These are phyloP conservation scores for Nematocida major DNA, from an alignment of 371 early-diverging fungal genomes.

Conservation along the genomic window DNA sequence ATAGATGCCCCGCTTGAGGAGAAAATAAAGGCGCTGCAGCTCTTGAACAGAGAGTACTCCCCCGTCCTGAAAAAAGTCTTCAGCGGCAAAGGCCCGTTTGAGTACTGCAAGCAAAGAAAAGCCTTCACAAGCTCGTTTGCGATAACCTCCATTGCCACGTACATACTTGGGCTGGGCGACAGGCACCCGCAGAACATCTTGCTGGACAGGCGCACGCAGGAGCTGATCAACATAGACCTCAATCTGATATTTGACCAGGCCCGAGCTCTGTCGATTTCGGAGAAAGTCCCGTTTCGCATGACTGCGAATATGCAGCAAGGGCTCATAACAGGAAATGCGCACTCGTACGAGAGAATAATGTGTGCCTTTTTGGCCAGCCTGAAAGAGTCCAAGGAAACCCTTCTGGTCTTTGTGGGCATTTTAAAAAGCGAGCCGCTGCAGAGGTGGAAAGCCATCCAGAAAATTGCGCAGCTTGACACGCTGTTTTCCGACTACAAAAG, in stretches of 20 bases:
- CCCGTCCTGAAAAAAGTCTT: constrained; percentile 33
- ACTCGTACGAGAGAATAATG: constrained; percentile 19
- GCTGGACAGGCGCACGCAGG: constrained; percentile 80
- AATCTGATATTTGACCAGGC: constrained; percentile 90
- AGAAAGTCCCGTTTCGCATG: constrained; percentile 88
- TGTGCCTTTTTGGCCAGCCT: constrained; percentile 1
- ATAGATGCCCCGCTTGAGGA: background rate
- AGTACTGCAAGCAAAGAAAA: constrained; percentile 70
- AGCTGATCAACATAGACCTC: constrained; percentile 93
- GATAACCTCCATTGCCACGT: constrained; percentile 94
- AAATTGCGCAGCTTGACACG: background rate
- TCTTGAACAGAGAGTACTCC: background rate
- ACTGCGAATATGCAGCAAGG: constrained; percentile 68
- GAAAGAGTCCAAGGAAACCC: constrained; percentile 21
- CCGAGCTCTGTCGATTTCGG: constrained; percentile 71
- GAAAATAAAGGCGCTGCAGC: background rate
- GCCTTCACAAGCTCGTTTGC: constrained; percentile 85
- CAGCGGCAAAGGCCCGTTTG: constrained; percentile 59
- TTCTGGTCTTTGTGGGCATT: constrained; percentile 37
- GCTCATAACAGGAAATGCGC: background rate
- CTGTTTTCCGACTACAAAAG: constrained; percentile 44
- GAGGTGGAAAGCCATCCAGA: constrained; percentile 32
- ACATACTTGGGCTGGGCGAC: constrained; percentile 90
- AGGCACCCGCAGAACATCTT: constrained; percentile 92
- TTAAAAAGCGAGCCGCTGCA: constrained; percentile 35